Evolutionary conservation across 2,329 filamentous ascomycete species (phyloP), one percentile per base, ranked within the genome.

Genomic region (Cadophora sp.): DNA sequence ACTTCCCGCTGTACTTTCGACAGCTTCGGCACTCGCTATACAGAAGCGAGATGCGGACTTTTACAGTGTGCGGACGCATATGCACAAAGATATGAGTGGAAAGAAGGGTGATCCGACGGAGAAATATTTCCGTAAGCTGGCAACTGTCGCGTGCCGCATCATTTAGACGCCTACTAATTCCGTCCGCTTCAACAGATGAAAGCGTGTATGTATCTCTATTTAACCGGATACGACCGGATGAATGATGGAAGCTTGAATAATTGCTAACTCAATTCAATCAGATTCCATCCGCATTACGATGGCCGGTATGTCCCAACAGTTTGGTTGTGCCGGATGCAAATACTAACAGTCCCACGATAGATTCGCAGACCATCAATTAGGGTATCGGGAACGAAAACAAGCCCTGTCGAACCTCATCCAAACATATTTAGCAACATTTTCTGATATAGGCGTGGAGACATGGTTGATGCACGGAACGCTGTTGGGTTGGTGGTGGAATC

Each of bases 401-500:
- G 88, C 87, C 9, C 85, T 95, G 68, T 85, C 85, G 58, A 87
- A 92, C 77, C 88, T 96, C 74, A 86, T 94, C 71, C 87, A 90
- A 72, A 90, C 92, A 62, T 96, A 95, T 80, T 84, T 96, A 61
- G 83, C 85, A 53, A 90, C 88, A 62, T 90, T 92, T 78, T 80
- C 83, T 62, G 83, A 86, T 31, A 83, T 91, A 67, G 86, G 87
- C 3, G 80, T 77, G 9, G 76, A 78, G 68, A 77, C 77, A 66
- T 78, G 77, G 77, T 87, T 96, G 67, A 92, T 93, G 68, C 93
- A 97, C 79, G 93, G 93, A 62, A 94, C 92, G 14, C 81, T 96
- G 62, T 82, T 97, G 26, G 93, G 92, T 11, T 97, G 93, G 93
- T 96, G 92, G 91, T 97, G 93, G 93, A 94, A 93, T 69, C 72